Evolutionary conservation across 1,139 yeast genomes (phyloP).

Genomic region (Yamadazyma mexicana): DNA sequence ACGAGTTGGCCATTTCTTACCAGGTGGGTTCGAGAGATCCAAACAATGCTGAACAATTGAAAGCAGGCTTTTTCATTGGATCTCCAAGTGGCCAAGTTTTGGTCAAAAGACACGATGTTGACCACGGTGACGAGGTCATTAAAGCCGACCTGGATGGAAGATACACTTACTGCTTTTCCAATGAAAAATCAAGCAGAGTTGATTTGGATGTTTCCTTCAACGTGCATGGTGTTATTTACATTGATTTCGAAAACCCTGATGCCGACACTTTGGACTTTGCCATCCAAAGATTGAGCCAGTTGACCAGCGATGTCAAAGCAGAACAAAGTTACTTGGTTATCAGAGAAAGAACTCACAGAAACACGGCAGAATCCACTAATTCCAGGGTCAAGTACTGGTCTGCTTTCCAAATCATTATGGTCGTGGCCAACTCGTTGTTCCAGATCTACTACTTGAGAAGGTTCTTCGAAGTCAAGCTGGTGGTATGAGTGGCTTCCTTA

Average conservation of each 20-base stretch:
- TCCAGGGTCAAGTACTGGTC: conserved; percentile 99
- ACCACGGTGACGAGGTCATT: conserved; percentile 80
- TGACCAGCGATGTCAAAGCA: conserved; percentile 84
- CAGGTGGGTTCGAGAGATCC: conserved; percentile 94
- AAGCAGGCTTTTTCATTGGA: conserved; percentile 67
- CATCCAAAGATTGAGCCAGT: conserved; percentile 70
- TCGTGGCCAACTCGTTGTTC: conserved; percentile 82
- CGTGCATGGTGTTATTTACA: conserved; percentile 88
- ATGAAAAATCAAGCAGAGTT: conserved; percentile 69
- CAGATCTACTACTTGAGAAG: conserved; percentile 93
- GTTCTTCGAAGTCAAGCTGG: conserved; percentile 92
- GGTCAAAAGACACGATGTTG: conserved; percentile 52
- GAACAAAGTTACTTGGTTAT: conserved; percentile 92
- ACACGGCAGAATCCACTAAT: conserved; percentile 96
- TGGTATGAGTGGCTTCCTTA: no score
- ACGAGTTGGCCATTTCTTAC: conserved; percentile 84
- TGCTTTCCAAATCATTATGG: conserved; percentile 83
- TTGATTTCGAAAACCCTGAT: conserved; percentile 81
- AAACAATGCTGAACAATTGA: conserved; percentile 70
- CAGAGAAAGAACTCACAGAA: conserved; percentile 96
- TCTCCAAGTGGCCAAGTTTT: conserved; percentile 61
- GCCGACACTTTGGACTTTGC: conserved; percentile 85
- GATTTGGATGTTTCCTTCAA: conserved; percentile 94
- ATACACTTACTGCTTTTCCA: conserved; percentile 87
- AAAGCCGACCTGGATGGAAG: conserved; percentile 70